Evolutionary conservation across 805 yeast species (phyloP).

Genomic region (Scheffersomyces stipitis): DNA sequence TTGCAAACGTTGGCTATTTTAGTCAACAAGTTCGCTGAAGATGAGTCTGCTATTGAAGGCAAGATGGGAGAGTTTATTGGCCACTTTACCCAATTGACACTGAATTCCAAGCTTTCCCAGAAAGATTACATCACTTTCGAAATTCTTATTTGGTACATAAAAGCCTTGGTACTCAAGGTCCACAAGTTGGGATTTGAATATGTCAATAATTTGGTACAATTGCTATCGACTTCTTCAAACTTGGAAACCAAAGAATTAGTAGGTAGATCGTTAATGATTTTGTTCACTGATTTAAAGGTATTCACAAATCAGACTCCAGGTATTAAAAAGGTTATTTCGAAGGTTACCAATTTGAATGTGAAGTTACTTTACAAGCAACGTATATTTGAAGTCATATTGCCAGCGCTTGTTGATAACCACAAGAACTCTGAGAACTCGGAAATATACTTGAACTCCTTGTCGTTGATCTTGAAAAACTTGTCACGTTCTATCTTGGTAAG

Average conservation of each 20-base stretch:
- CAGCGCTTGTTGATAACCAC: constrained; percentile 43
- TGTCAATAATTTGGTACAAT: constrained; percentile 17
- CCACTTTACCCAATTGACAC: background rate
- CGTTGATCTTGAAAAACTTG: constrained; percentile 64
- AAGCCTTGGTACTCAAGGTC: constrained; percentile 63
- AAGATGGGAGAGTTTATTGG: background rate
- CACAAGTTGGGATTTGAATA: constrained; percentile 36
- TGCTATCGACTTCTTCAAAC: constrained; percentile 30
- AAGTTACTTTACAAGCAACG: constrained; percentile 78
- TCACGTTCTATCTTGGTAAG: constrained; percentile 63
- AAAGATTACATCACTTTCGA: constrained; percentile 41
- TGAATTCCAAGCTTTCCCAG: background rate
- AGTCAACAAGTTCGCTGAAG: constrained; percentile 43
- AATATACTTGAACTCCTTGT: constrained; percentile 62
- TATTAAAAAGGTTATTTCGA: constrained; percentile 34
- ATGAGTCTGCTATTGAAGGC: background rate
- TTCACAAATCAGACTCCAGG: constrained; percentile 45
- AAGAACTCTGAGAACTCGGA: constrained; percentile 31
- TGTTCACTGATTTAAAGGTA: constrained; percentile 66
- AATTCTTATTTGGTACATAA: constrained; percentile 64
- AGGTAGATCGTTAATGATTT: constrained; percentile 60
- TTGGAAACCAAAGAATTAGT: constrained; percentile 19
- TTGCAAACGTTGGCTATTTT: constrained; percentile 55
- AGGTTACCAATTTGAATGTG: constrained; percentile 56
- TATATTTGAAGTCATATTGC: constrained; percentile 62